Evolutionary conservation across 2,329 filamentous ascomycete genomes (phyloP), one percentile per base, ranked within the genome.

Genomic region (Chaetomium strumarium): DNA sequence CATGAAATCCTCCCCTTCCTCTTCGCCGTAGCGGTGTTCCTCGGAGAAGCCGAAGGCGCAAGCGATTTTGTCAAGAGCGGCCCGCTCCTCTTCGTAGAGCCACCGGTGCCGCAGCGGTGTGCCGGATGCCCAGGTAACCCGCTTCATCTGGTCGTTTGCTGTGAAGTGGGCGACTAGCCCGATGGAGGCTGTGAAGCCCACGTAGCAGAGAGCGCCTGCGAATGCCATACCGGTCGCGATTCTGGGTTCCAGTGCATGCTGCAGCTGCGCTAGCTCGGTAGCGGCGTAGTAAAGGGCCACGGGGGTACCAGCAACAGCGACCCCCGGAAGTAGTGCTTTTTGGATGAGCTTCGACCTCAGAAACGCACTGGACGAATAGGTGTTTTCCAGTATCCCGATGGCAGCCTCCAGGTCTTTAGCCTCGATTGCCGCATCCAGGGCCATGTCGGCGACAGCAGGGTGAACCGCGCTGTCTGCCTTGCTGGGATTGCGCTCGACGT

Each of bases 41-140:
- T 96, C 88, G 63, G 86, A 85, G 71, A 96, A 99, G 0, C 93
- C 93, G 89, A 93, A 99, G 0, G 89, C 86, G 59, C 85, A 81
- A 1, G 91, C 90, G 52, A 99, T 81, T 64, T 81, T 84, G 72
- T 99, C 93, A 58, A 96, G 75, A 1, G 90, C 90, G 3, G 85
- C 87, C 20, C 93, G 78, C 74, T 99, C 91, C 58, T 96, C 90
- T 67, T 97, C 93, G 33, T 89, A 78, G 49, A 95, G 68, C 88
- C 91, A 97, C 13, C 93, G 80, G 63, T 89, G 80, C 56, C 86
- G 79, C 58, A 97, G 72, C 19, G 88, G 86, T 33, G 89, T 85
- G 11, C 93, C 93, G 0, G 83, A 82, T 9, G 86, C 78, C 93
- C 93, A 99, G 2, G 89, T 91, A 5, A 97, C 90, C 17, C 93